These are phyloP conservation scores for Rhododendron williamsianum DNA, from an alignment of 148 eudicot genomes.

Conservation along the genomic window DNA sequence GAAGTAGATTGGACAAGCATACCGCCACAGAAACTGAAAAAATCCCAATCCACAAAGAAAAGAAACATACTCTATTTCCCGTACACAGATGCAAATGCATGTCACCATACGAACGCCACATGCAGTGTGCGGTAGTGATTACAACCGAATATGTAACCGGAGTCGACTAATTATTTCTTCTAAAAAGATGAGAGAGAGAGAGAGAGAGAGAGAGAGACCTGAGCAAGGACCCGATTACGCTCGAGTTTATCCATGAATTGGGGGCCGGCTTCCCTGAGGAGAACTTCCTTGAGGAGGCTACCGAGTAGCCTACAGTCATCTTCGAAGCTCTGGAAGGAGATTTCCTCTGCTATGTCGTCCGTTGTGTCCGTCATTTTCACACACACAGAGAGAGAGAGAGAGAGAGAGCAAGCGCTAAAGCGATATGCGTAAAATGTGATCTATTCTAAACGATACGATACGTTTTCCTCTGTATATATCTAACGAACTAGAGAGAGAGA, in stretches of 20 bases:
- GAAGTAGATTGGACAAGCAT: background rate
- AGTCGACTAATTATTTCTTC: no score
- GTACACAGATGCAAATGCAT: background rate
- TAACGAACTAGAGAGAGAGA: background rate
- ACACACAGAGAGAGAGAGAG: background rate
- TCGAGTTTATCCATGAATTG: slow-evolving; percentile 58
- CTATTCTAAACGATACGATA: background rate
- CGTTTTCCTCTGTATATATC: background rate
- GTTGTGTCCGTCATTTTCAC: slow-evolving; percentile 60
- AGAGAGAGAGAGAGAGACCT: slow-evolving; percentile 26
- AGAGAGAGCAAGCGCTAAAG: background rate
- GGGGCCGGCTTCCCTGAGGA: slow-evolving; percentile 58
- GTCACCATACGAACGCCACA: background rate
- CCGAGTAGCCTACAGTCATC: slow-evolving; percentile 73
- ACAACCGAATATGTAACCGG: background rate
- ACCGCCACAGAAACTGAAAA: background rate
- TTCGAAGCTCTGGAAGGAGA: slow-evolving; percentile 77
- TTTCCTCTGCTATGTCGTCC: slow-evolving; percentile 88
- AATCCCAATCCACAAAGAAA: background rate
- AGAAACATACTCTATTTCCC: background rate
- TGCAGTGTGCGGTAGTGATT: background rate
- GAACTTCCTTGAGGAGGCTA: slow-evolving; percentile 71
- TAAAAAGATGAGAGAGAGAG: background rate
- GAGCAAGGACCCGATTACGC: slow-evolving; percentile 49
- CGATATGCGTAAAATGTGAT: background rate